Base-by-base conservation (phyloP, 2,329 filamentous ascomycete genomes). In the Zopfia rhizophila region DNA sequence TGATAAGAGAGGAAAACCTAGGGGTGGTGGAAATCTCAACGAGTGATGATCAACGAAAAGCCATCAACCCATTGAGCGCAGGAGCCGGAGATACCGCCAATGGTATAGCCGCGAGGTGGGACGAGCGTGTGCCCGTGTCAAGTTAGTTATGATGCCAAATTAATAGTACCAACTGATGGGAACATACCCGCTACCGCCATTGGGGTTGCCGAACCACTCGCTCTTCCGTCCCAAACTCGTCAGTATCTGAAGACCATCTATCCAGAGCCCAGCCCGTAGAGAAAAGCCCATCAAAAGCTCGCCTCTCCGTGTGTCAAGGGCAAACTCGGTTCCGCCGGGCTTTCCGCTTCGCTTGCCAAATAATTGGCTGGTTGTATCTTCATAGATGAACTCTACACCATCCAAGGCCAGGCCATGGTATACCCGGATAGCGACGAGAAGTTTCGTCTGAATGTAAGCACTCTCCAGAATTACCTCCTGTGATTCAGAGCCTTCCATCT, bases 351-450 rank as follows among this genome's bases (percentile, higher is more conserved):
- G 80, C 63, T 90, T 92, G 28, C 94, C 94, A 76, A 99, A 95
- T 3, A 97, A 71, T 66, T 97, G 91, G 42, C 80, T 88, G 1
- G 89, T 88, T 12, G 83, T 82, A 69, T 97, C 91, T 63, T 97
- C 93, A 65, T 96, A 97, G 48, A 89, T 80, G 71, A 99, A 97
- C 69, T 97, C 93, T 14, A 99, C 72, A 0, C 94, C 94, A 67
- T 96, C 88, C 10, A 97, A 66, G 3, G 87, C 87, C 47, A 79
- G 77, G 2, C 89, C 91, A 60, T 91, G 87, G 64, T 91, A 95
- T 11, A 96, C 79, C 48, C 85, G 82, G 45, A 97, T 82, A 4
- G 83, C 83, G 1, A 85, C 87, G 52, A 97, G 77, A 21, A 96
- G 80, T 53, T 91, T 88, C 22, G 84, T 88, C 52, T 85, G 82